Conservation (phyloP, 192 early-diverging fungal species). For the Dispira simplex region DNA sequence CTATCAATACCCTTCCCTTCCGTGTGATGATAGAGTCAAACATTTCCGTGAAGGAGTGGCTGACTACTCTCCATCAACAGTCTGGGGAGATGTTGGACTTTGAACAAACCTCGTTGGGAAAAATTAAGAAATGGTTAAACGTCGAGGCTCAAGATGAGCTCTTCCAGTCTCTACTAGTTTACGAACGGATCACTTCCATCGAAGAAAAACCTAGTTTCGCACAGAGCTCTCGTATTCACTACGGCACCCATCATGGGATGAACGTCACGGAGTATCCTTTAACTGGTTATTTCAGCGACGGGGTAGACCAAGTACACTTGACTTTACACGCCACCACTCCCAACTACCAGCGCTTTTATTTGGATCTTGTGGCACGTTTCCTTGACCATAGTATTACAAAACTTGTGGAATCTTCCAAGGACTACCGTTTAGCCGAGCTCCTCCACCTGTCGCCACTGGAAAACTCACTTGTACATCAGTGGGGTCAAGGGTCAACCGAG, state of each 20-base stretch:
- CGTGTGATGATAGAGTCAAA: neutral
- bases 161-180: neutral
- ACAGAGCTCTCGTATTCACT: neutral
- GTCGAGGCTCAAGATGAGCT: neutral
- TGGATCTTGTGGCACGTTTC: neutral
- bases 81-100: neutral
- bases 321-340: neutral
- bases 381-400: neutral
- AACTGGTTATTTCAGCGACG: neutral
- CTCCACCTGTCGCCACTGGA: neutral
- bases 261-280: slow-evolving; percentile 5
- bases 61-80: neutral
- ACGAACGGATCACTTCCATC: neutral
- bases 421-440: no score
- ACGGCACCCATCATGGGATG: neutral
- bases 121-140: neutral
- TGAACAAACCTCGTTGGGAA: neutral
- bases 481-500: neutral
- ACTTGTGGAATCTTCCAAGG: neutral
- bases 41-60: neutral
- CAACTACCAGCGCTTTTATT: neutral
- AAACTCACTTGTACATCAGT: neutral
- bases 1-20: slow-evolving; percentile 6
- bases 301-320: neutral
- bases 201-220: no score